Conservation (phyloP, 2,329 filamentous ascomycete species). For the Apiospora malaysiana region DNA sequence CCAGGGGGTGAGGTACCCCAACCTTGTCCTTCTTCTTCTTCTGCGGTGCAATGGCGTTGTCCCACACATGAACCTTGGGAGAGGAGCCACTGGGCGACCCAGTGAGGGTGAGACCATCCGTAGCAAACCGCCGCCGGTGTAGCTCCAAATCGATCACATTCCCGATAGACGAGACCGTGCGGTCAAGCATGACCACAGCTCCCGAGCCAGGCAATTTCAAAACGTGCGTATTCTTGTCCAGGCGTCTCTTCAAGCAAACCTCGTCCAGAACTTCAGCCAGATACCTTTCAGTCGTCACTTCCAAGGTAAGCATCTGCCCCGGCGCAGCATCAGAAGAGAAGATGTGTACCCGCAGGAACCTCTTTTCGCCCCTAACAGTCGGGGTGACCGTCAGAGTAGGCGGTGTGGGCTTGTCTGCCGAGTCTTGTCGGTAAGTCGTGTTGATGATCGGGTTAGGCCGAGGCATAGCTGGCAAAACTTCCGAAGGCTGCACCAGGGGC, state of each 20-base stretch:
- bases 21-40: slow-evolving; percentile 60
- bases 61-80: slow-evolving; percentile 66
- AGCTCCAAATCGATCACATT: slow-evolving; percentile 78
- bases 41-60: slow-evolving; percentile 48
- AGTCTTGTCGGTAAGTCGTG: slow-evolving; percentile 62
- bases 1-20: slow-evolving; percentile 69
- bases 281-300: slow-evolving; percentile 83
- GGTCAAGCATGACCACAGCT: slow-evolving; percentile 76
- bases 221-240: slow-evolving; percentile 81
- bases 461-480: slow-evolving; percentile 41
- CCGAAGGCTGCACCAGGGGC: slow-evolving; percentile 48
- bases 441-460: slow-evolving; percentile 66
- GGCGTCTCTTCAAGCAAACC: slow-evolving; percentile 76
- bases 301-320: slow-evolving; percentile 74
- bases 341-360: slow-evolving; percentile 75
- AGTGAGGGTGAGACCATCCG: slow-evolving; percentile 72
- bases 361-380: slow-evolving; percentile 66
- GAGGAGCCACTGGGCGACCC: slow-evolving; percentile 73
- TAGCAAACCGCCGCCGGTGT: slow-evolving; percentile 75
- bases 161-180: slow-evolving; percentile 79
- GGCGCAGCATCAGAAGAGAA: slow-evolving; percentile 71
- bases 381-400: slow-evolving; percentile 48
- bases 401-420: slow-evolving; percentile 61
- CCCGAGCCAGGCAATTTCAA: slow-evolving; percentile 78
- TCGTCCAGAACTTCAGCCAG: slow-evolving; percentile 81